Evolutionary conservation across 441 rosid genomes (phyloP), one percentile per base, ranked within the genome.

Genomic region (Hura crepitans): DNA sequence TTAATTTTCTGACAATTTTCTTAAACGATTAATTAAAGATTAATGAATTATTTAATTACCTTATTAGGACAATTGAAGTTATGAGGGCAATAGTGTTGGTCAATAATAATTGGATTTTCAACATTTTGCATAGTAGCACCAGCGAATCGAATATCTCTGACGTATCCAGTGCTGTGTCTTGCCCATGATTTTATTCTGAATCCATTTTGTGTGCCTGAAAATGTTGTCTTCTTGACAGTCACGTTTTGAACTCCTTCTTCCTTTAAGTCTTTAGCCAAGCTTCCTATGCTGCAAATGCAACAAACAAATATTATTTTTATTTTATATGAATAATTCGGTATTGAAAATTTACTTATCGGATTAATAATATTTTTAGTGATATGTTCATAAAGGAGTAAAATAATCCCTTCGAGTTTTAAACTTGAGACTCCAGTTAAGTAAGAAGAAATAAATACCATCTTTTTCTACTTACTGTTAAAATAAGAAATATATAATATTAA

Each of bases 221-320:
- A 68, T 0, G 18, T 17, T 10, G 23, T 28, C 2, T 10, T 68
- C 17, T 42, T 68, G 0, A 68, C 71, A 0, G 71, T 55, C 5
- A 68, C 62, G 43, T 68, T 68, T 68, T 68, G 39, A 2, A 68
- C 62, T 3, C 71, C 71, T 23, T 43, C 42, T 45, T 68, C 71
- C n/a, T 55, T 18, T 0, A 25, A 2, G 0, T 2, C 8, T 22
- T 28, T 15, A 6, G 23, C 71, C 28, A 68, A 39, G 50, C 71
- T 68, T 27, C 71, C 71, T 7, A 68, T 55, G 42, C 71, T 68
- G 39, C 49, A 67, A 22, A 20, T 30, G 2, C 3, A 0, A 35
- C 39, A 14, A 3, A 49, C 5, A 14, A 6, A 49, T 14, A 22
- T 4, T 50, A 18, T 18, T 8, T 46, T n/a, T n/a, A n/a, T n/a